Conservation (phyloP, 306 rosid genomes). For the Trichosanthes cucumerina region DNA sequence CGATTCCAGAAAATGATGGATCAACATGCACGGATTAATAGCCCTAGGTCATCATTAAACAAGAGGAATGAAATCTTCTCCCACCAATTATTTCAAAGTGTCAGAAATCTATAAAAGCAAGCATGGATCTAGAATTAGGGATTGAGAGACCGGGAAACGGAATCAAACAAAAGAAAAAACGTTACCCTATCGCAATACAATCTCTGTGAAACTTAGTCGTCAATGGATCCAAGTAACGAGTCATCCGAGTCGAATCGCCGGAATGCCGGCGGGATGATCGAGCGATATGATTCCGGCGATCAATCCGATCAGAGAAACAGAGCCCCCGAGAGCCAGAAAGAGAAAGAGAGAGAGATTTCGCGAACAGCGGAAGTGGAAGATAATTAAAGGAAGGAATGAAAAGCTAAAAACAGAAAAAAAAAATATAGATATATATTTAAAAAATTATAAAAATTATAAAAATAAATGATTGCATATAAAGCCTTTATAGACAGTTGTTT, state of each 20-base stretch:
- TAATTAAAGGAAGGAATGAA: constrained; percentile 22
- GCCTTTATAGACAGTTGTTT: constrained; percentile 6
- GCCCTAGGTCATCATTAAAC: constrained; percentile 21
- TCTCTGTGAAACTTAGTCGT: constrained; percentile 6
- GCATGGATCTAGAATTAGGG: constrained; percentile 35
- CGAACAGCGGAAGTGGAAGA: constrained; percentile 15
- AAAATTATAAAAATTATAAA: background rate
- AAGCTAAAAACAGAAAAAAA: background rate
- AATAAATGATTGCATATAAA: constrained; percentile 10
- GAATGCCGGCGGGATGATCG: constrained; percentile 34
- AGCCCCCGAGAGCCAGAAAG: constrained; percentile 15
- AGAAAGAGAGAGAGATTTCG: constrained; percentile 11
- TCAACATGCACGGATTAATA: constrained; percentile 19
- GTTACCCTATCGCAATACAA: constrained; percentile 15
- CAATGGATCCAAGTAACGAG: constrained; percentile 27
- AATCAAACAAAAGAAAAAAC: background rate
- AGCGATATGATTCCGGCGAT: constrained; percentile 52
- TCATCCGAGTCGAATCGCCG: constrained; percentile 40
- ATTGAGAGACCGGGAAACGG: background rate
- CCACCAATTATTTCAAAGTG: constrained; percentile 13
- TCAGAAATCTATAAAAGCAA: constrained; percentile 15
- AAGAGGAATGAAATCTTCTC: constrained; percentile 14
- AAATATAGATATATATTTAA: constrained; percentile 5
- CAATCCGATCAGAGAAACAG: constrained; percentile 18
- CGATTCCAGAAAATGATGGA: constrained; percentile 9